phyloP scores from a whole-genome alignment of 1,284 basidiomycete genomes.

The Ustilago lituana region DNA sequence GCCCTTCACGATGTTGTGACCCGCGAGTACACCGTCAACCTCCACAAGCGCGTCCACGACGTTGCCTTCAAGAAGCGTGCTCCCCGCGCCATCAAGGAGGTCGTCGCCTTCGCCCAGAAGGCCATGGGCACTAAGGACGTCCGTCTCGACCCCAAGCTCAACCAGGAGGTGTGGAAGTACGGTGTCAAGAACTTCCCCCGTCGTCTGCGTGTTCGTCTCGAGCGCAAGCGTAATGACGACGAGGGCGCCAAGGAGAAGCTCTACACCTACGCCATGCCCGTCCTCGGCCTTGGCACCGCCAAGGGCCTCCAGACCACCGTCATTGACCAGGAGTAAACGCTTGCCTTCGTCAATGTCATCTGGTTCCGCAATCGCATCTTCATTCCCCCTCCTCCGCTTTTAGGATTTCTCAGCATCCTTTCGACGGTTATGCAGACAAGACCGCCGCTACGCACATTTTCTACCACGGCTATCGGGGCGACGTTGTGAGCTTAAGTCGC shows the following conservation, averaged over 20 bases:
- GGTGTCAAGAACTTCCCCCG: conserved; percentile 67
- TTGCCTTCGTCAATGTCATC: conserved; percentile 13
- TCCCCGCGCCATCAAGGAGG: conserved; percentile 66
- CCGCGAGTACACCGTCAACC: conserved; percentile 67
- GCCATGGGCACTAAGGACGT: conserved; percentile 67
- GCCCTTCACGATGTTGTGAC: conserved; percentile 61
- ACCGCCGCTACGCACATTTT: conserved; percentile 30
- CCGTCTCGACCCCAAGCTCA: conserved; percentile 67
- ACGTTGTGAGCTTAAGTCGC: conserved; percentile 45
- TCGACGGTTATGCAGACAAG: conserved; percentile 33
- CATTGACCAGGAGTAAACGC: conserved; percentile 63
- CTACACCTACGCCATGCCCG: conserved; percentile 65
- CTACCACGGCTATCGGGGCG: conserved; percentile 16
- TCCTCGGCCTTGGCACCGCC: conserved; percentile 65
- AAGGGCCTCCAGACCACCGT: conserved; percentile 66
- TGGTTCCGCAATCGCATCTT: conserved; percentile 42
- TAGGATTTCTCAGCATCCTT: conserved; percentile 26
- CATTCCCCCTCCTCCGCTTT: conserved; percentile 9
- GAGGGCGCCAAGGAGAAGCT: conserved; percentile 68
- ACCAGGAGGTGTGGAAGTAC: conserved; percentile 67
- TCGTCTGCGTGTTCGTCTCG: conserved; percentile 64
- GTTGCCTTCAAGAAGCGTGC: conserved; percentile 66
- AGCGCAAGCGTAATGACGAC: conserved; percentile 68
- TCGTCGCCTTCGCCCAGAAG: conserved; percentile 66
- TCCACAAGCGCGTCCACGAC: conserved; percentile 66